These are phyloP conservation scores for Candida boidinii DNA, from an alignment of 805 yeast genomes.

Conservation along the genomic window DNA sequence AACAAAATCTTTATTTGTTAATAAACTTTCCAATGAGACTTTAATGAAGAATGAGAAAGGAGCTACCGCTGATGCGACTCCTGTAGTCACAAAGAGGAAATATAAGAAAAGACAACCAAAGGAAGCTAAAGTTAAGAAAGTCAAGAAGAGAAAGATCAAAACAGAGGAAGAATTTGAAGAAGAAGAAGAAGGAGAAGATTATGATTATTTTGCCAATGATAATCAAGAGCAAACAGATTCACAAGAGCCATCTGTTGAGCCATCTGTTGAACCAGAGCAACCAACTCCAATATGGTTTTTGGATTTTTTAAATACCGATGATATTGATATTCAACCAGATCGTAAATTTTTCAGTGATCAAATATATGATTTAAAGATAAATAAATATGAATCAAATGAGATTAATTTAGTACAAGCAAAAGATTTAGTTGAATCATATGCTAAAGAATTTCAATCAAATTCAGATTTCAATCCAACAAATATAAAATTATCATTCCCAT, in stretches of 20 bases:
- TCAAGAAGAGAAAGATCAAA: conserved; percentile 2
- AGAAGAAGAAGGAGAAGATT: conserved; percentile 3
- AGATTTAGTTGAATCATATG: conserved; percentile 10
- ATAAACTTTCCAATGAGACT: too few relatives aligned
- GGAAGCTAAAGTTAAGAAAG: conserved; percentile 1
- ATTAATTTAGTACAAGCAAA: conserved; percentile 1
- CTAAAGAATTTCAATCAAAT: conserved; percentile 19
- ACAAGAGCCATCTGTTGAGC: conserved; percentile 4
- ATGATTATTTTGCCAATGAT: too few relatives aligned
- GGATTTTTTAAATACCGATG: conserved; percentile 9
- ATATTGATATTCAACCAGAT: conserved; percentile 13
- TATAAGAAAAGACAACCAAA: conserved; percentile 6
- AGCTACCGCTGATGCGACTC: too few relatives aligned
- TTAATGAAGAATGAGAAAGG: too few relatives aligned
- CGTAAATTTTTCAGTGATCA: conserved; percentile 27
- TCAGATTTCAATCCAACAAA: conserved; percentile 17
- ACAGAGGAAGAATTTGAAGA: conserved; percentile 2
- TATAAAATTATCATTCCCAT: conserved; percentile 25
- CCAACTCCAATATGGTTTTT: conserved; percentile 15
- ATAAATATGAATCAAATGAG: conserved; percentile 9
- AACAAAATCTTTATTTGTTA: too few relatives aligned
- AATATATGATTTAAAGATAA: conserved; percentile 11
- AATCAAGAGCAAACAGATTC: conserved; percentile 3
- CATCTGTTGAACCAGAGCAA: conserved; percentile 4
- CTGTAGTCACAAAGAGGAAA: conserved; percentile 7